Evolutionary conservation across 225 moss, liverwort and hornwort species (phyloP).

Genomic region (Takakia lepidozioides): DNA sequence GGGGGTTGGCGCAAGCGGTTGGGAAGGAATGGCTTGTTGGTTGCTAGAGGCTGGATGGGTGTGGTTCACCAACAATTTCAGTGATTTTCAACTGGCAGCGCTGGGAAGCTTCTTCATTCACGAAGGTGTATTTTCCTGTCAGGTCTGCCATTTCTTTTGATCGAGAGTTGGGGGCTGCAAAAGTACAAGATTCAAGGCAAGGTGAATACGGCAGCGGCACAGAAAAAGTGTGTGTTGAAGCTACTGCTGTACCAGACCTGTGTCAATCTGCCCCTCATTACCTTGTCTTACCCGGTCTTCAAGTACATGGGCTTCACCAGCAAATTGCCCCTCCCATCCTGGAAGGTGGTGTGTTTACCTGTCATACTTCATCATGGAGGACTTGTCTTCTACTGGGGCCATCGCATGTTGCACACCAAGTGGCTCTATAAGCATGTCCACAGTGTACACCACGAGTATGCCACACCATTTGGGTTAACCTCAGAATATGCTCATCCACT

Average conservation of each 20-base stretch:
- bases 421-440: conserved; percentile 99
- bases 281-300: conserved; percentile 78
- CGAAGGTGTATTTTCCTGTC: conserved; percentile 97
- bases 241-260: conserved; percentile 83
- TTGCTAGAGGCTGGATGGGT: too few species aligned
- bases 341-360: conserved; percentile 82
- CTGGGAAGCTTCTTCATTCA: conserved; percentile 94
- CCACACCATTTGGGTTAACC: conserved; percentile 62
- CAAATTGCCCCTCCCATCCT: conserved; percentile 84
- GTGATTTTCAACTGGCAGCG: conserved; percentile 95
- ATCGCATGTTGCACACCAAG: conserved; percentile 88
- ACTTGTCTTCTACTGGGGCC: conserved; percentile 99
- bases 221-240: conserved; percentile 84
- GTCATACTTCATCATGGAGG: conserved; percentile 94
- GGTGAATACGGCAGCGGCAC: conserved; percentile 82
- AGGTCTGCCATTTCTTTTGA: conserved; percentile 85
- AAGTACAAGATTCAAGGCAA: conserved; percentile 96
- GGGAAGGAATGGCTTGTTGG: too few species aligned
- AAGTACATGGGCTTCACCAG: conserved; percentile 99
- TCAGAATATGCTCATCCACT: conserved; percentile 68
- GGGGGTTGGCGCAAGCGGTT: too few species aligned
- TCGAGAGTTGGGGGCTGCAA: conserved; percentile 91
- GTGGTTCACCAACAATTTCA: conserved; percentile 93
- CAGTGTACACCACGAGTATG: conserved; percentile 94
- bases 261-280: conserved; percentile 92